phyloP scores from a whole-genome alignment of 441 rosid species.

The Jatropha multifida region DNA sequence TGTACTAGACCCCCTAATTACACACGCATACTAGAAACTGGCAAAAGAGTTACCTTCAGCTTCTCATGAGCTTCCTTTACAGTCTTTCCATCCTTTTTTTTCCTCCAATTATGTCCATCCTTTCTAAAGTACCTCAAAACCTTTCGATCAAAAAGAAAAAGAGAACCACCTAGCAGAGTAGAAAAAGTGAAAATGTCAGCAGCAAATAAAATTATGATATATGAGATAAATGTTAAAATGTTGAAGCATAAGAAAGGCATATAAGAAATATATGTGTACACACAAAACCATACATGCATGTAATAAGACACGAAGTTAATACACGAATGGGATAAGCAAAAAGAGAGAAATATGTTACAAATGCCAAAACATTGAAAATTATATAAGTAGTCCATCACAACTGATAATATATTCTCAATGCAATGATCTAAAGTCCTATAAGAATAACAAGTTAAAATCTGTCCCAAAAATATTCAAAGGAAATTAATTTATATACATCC shows the following conservation, averaged over 20 bases:
- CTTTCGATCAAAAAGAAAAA: conserved; percentile 92
- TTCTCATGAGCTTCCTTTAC: conserved; percentile 98
- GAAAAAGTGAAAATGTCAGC: conserved; percentile 19
- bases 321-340: no score
- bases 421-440: not conserved
- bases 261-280: no score
- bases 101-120: conserved; percentile 99
- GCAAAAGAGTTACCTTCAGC: conserved; percentile 62
- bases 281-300: not conserved
- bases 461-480: not conserved
- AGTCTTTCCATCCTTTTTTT: conserved; percentile 93
- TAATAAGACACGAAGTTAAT: not conserved
- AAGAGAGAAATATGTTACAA: not conserved
- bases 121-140: conserved; percentile 91
- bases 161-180: conserved; percentile 71
- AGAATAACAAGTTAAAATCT: not conserved
- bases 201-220: conserved; percentile 1
- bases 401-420: not conserved
- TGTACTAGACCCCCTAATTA: not conserved
- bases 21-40: not conserved
- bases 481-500: not conserved
- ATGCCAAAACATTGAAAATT: not conserved
- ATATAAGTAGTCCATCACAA: not conserved
- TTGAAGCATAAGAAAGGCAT: not conserved
- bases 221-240: not conserved